Base-by-base conservation (phyloP, 1,284 basidiomycete genomes). In the Irpex sp. region DNA sequence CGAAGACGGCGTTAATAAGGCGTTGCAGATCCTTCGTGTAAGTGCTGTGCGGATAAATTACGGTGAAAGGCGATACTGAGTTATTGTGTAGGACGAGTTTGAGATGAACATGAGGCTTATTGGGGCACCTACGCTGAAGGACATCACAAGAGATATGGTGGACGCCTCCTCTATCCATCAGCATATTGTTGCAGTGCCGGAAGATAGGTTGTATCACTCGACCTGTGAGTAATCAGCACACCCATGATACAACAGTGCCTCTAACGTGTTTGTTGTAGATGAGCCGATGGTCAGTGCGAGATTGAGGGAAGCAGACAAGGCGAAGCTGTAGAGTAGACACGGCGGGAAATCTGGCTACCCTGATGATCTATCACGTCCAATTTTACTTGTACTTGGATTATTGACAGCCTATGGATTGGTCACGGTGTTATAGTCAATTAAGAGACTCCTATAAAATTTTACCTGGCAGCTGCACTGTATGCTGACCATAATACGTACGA, bases 61-160 rank as follows among this genome's bases (percentile, higher is more conserved):
- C 7, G 35, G 13, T 49, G 9, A 13, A 37, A 59, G 13, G 31
- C 9, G 7, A 31, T 33, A 46, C 65, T 71, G 57, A 68, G 26
- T 39, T 53, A 56, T 66, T 31, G 62, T 54, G 46, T 60, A 96
- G 91, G 93, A 95, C 68, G 95, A 98, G 76, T 94, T 98, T 70
- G 92, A 94, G 78, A 97, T 95, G 91, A 94, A 93, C 76, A 84
- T 97, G 85, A 87, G 94, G 19, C 80, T 97, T 5, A 77, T 98
- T 31, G 95, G 95, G 5, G 94, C 94, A 0, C 85, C 84, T 1
- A 90, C 84, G 0, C 75, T 97, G 60, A 82, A 83, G 57, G 92
- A 97, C 61, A 79, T 97, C 61, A 86, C 87, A 0, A 92, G 92
- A 0, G 84, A 87, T 54, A 95, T 97, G 95, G 93, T 98, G 21